A percentile compares a stretch with the other conserved stretches of the same genome.
phyloP scores from a whole-genome alignment of 495 filamentous ascomycete genomes.

The Aspergillus heteromorphus region DNA sequence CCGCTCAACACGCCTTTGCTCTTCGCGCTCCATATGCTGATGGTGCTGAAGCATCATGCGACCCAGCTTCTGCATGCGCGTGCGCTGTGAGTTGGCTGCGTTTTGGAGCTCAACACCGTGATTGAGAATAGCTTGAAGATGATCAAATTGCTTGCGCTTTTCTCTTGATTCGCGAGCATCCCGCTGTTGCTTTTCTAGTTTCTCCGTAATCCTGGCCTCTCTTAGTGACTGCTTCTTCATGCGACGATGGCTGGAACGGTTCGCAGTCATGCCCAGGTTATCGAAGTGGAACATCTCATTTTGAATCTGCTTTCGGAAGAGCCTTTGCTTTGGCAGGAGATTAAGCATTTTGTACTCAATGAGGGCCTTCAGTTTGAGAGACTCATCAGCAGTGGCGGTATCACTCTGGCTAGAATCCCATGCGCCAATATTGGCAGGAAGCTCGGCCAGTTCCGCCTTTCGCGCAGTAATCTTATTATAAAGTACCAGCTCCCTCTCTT shows the following conservation, averaged over 20 bases:
- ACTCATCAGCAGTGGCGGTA: conserved; percentile 66
- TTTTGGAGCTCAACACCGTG: conserved; percentile 64
- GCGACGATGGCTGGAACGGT: conserved; percentile 78
- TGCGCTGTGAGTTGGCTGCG: conserved; percentile 47
- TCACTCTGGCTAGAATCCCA: conserved; percentile 76
- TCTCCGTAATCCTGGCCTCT: conserved; percentile 97
- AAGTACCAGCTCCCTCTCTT: conserved; percentile 79
- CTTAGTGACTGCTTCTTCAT: conserved; percentile 95
- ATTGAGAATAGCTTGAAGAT: conserved; percentile 65
- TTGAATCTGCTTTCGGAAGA: conserved; percentile 76
- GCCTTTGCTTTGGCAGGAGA: conserved; percentile 77
- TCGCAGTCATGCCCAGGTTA: conserved; percentile 91
- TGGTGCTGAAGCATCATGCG: conserved; percentile 83
- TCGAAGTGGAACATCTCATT: conserved; percentile 88
- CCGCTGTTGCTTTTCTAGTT: conserved; percentile 95
- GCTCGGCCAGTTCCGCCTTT: conserved; percentile 71
- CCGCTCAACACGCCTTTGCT: conserved; percentile 93
- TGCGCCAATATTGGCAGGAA: conserved; percentile 74
- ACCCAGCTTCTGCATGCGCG: conserved; percentile 76
- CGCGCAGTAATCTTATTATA: conserved; percentile 85
- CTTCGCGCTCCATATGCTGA: conserved; percentile 96
- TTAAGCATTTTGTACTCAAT: conserved; percentile 89
- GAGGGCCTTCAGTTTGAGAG: conserved; percentile 78
- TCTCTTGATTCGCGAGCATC: conserved; percentile 90
- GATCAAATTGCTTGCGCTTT: conserved; percentile 92